phyloP scores from a whole-genome alignment of 495 filamentous ascomycete genomes.

The Trichoderma orchidacearum region DNA sequence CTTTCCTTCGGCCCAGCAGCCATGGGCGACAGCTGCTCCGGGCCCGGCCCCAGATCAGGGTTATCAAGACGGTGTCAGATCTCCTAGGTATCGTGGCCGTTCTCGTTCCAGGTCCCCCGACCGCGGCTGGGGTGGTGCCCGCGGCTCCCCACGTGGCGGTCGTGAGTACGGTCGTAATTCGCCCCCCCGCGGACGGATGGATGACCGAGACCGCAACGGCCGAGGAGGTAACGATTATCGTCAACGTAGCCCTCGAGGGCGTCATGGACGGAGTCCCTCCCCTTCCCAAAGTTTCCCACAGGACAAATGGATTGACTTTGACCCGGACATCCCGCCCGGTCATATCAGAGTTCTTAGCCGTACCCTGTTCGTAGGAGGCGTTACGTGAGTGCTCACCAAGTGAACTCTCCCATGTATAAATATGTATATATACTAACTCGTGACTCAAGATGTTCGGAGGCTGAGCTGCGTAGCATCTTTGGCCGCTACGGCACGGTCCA shows the following conservation, averaged over 20 bases:
- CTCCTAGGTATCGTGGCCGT: conserved; percentile 51
- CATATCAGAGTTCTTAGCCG: conserved; percentile 89
- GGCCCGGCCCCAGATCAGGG: conserved; percentile 18
- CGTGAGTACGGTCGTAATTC: conserved; percentile 29
- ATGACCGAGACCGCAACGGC: conserved; percentile 38
- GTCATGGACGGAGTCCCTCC: conserved; percentile 48
- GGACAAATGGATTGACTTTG: conserved; percentile 72
- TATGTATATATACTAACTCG: conserved; percentile 6
- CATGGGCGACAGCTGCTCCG: conserved; percentile 7
- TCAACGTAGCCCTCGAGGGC: conserved; percentile 63
- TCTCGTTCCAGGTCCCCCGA: conserved; percentile 61
- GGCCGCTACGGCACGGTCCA: conserved; percentile 73
- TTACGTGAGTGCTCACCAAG: conserved; percentile 51
- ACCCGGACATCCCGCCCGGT: conserved; percentile 53
- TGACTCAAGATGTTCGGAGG: conserved; percentile 40
- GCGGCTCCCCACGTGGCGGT: conserved; percentile 21
- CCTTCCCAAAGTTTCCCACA: conserved; percentile 18
- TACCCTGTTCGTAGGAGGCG: conserved; percentile 92
- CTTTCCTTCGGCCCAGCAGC: neutral
- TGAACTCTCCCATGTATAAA: conserved; percentile 5
- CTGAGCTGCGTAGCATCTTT: conserved; percentile 67
- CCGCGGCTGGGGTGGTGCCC: conserved; percentile 46
- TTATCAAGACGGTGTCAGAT: conserved; percentile 34
- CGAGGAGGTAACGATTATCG: conserved; percentile 57
- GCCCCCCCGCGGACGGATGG: conserved; percentile 41